These are phyloP conservation scores for Fraxinus greggii DNA, from an alignment of 305 asterid genomes.

Conservation along the genomic window DNA sequence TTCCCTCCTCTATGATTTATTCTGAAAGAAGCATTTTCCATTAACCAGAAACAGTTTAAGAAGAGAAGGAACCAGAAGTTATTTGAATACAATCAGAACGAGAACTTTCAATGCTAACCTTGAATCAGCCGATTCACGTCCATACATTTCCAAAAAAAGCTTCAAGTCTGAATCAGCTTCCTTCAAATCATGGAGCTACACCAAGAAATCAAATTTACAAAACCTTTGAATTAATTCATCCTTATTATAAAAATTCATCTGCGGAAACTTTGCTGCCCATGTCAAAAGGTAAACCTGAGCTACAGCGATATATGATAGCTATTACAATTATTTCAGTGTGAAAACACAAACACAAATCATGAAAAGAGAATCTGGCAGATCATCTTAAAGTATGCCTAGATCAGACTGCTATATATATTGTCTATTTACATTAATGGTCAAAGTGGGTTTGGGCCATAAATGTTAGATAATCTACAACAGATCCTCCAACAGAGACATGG, in stretches of 20 bases:
- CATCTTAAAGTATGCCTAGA: background rate
- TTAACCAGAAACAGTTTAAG: background rate
- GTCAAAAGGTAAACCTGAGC: background rate
- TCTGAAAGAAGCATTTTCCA: background rate
- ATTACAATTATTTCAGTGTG: background rate
- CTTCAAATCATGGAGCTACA: constrained; percentile 74
- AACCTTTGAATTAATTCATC: constrained; percentile 20
- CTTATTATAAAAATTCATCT: constrained; percentile 5
- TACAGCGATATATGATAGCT: background rate
- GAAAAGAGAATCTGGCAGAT: background rate
- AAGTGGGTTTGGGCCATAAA: background rate
- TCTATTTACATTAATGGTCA: background rate
- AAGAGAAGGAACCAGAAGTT: background rate
- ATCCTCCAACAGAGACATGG: background rate
- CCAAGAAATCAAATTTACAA: constrained; percentile 29
- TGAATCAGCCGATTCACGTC: constrained; percentile 61
- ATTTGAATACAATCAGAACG: constrained; percentile 5
- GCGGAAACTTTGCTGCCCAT: constrained; percentile 1
- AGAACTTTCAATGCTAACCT: constrained; percentile 48
- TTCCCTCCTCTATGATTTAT: background rate
- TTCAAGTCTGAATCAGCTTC: constrained; percentile 58
- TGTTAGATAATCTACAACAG: background rate
- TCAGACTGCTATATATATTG: background rate
- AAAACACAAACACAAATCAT: background rate
- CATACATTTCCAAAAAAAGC: constrained; percentile 71